phyloP scores from a whole-genome alignment of 495 filamentous ascomycete genomes.

The Extremus antarcticus region DNA sequence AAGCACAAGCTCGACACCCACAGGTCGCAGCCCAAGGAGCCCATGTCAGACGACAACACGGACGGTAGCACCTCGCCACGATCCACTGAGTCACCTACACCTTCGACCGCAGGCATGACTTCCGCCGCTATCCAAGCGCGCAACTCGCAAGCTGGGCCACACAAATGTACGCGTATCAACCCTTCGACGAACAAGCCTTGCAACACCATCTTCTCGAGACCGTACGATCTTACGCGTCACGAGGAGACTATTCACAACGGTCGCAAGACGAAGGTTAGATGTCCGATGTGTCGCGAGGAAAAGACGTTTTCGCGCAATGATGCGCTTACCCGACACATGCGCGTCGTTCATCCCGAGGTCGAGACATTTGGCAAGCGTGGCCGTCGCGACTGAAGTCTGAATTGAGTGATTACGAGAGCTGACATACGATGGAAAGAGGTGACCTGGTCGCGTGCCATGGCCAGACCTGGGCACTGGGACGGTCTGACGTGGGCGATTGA shows the following conservation, averaged over 20 bases:
- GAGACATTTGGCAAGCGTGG: constrained; percentile 60
- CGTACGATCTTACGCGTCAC: constrained; percentile 93
- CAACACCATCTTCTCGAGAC: constrained; percentile 91
- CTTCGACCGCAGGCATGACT: constrained; percentile 33
- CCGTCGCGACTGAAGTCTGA: constrained; percentile 16
- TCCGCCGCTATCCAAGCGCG: constrained; percentile 42
- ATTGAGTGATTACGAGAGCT: not conserved
- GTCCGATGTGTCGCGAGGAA: constrained; percentile 88
- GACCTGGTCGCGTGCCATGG: not conserved
- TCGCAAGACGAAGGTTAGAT: constrained; percentile 89
- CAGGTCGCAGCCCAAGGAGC: constrained; percentile 34
- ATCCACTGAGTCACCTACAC: constrained; percentile 32
- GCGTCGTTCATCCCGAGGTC: constrained; percentile 78
- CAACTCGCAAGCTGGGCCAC: constrained; percentile 78
- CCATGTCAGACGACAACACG: not conserved
- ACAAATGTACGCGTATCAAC: constrained; percentile 85
- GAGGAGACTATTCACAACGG: constrained; percentile 97
- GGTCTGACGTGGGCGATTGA: not conserved
- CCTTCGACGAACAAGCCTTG: constrained; percentile 93
- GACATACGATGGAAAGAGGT: not conserved
- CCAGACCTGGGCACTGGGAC: not conserved
- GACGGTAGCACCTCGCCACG: constrained; percentile 6
- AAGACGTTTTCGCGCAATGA: constrained; percentile 94
- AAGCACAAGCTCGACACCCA: constrained; percentile 95
- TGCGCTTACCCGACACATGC: constrained; percentile 83